Evolutionary conservation across 2,329 filamentous ascomycete genomes (phyloP).

Genomic region (Ophiostoma montium): DNA sequence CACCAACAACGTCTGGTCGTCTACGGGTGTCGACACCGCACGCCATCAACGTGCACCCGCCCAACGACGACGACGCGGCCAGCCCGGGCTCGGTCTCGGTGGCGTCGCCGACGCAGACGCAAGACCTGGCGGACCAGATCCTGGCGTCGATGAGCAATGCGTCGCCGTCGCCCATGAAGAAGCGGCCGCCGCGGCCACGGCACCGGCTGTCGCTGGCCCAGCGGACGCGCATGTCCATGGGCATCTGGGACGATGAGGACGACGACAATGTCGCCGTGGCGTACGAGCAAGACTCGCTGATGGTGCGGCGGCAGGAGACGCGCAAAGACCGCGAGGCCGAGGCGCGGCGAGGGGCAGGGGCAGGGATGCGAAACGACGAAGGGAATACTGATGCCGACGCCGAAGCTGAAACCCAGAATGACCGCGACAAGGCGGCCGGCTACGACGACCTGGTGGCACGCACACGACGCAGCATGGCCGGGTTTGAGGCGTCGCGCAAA

Average conservation of each 20-base stretch:
- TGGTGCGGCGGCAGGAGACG: conserved; percentile 5
- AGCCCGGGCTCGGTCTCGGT: background rate
- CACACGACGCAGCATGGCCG: conserved; percentile 47
- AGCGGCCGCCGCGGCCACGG: conserved; percentile 23
- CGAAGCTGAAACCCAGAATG: background rate
- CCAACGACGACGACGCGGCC: background rate
- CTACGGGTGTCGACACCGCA: conserved; percentile 7
- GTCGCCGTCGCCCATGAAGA: conserved; percentile 44
- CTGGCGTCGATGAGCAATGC: conserved; percentile 38
- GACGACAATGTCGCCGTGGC: conserved; percentile 10
- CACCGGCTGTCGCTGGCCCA: conserved; percentile 55
- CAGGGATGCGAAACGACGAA: background rate
- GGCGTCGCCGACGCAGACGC: conserved; percentile 30
- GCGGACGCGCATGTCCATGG: conserved; percentile 71
- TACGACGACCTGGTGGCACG: conserved; percentile 40
- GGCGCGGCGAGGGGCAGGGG: conserved; percentile 14
- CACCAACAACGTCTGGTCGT: background rate
- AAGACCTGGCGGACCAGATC: conserved; percentile 41
- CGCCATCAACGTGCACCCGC: conserved; percentile 4
- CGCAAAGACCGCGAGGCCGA: background rate
- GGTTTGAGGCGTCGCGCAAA: conserved; percentile 45
- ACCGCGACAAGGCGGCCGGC: background rate
- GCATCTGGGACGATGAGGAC: conserved; percentile 27
- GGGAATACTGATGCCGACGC: conserved; percentile 5
- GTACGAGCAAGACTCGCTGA: conserved; percentile 6